phyloP scores from a whole-genome alignment of 1,139 yeast genomes.

The Ogataea hybrid region DNA sequence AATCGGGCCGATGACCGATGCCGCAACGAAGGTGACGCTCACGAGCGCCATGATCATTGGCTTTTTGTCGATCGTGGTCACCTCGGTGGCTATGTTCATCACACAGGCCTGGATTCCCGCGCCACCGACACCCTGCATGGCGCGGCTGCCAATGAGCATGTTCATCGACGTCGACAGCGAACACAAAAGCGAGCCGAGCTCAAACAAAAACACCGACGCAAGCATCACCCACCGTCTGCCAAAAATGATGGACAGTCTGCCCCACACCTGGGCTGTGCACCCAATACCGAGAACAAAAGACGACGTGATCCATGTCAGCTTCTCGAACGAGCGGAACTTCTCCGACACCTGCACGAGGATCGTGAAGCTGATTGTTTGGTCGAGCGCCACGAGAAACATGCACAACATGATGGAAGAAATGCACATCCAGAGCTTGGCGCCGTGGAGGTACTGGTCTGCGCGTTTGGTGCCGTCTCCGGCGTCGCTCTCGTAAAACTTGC shows the following conservation, averaged over 20 bases:
- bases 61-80: conserved; percentile 44
- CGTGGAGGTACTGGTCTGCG: conserved; percentile 26
- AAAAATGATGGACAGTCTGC: conserved; percentile 56
- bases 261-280: conserved; percentile 57
- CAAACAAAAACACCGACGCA: conserved; percentile 53
- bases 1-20: conserved; percentile 56
- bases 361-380: conserved; percentile 65
- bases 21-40: conserved; percentile 43
- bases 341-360: conserved; percentile 54
- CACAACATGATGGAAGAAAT: conserved; percentile 1
- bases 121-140: conserved; percentile 71
- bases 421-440: conserved; percentile 35
- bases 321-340: conserved; percentile 49
- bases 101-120: conserved; percentile 65
- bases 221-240: conserved; percentile 57
- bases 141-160: conserved; percentile 68
- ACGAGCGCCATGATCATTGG: conserved; percentile 11
- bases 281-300: conserved; percentile 57
- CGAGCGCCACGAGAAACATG: conserved; percentile 63
- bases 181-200: conserved; percentile 59
- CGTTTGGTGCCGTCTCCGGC: conserved; percentile 60
- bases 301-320: conserved; percentile 28
- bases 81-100: conserved; percentile 57
- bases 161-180: conserved; percentile 57
- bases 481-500: conserved; percentile 29